Base-by-base conservation (phyloP, 257 asterid genomes). In the Anisodus acutangulus region DNA sequence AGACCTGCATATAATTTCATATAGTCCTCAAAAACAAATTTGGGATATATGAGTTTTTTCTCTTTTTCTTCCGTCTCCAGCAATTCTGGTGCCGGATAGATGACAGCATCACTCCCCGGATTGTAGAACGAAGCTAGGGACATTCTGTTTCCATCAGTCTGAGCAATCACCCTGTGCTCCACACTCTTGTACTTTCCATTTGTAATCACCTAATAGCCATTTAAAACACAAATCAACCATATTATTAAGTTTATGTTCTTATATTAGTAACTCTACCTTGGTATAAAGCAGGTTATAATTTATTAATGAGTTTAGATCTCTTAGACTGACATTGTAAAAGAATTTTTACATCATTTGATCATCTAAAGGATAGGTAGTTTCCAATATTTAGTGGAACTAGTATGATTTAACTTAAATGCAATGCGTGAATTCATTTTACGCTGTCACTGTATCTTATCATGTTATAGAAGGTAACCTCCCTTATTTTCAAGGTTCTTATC, bases 141-240 rank as follows among this genome's bases (percentile, higher is more conserved):
- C 95, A 92, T 92, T 74, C 93, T 88, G 80, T 86, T 88, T 16
- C 95, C 92, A 57, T 92, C 91, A 3, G 92, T 31, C 83, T 91
- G 97, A 2, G 95, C 91, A 4, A 88, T 86, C 86, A 93, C 95
- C 0, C 94, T 79, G 87, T 92, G 93, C 88, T 88, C 3, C 86
- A 92, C 93, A n/a, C 95, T 92, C 92, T 90, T 90, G 90, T 92
- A 92, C 79, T 90, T 92, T 1, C 95, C 93, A 84, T 92, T 92
- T 0, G 95, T 90, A 70, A 92, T 92, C 79, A 92, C 93, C 95
- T 92, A 19, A 67, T 76, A 78, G 2, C 58, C 37, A 72, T 72
- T 10, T 11, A 45, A 9, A 71, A 71, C 54, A 43, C 55, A 70
- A 71, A 71, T 76, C 22, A 53, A 53, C 82, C n/a, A 37, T 31